These are phyloP conservation scores for Beauveria asiatica DNA, from an alignment of 2,329 filamentous ascomycete genomes.

Conservation along the genomic window DNA sequence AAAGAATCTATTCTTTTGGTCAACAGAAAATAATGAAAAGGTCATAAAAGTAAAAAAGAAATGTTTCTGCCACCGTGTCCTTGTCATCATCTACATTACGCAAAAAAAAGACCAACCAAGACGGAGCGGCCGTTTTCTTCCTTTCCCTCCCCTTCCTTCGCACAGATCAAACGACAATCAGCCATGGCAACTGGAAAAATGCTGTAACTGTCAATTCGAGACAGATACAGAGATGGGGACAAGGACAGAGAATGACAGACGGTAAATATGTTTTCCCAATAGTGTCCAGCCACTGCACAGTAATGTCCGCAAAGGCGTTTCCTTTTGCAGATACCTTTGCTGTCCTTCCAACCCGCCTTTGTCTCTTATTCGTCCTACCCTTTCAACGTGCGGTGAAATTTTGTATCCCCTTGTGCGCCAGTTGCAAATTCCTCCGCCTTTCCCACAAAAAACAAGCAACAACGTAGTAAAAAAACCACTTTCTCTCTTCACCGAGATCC, in stretches of 20 bases:
- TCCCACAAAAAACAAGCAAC: background rate
- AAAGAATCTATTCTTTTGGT: background rate
- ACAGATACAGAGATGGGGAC: background rate
- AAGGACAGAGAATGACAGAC: too few relatives aligned
- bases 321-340: too few relatives aligned
- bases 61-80: background rate
- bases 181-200: background rate
- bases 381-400: background rate
- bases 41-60: background rate
- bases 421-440: background rate
- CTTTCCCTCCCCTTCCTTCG: background rate
- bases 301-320: background rate
- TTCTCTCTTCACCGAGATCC: background rate
- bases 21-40: background rate
- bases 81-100: slow-evolving; percentile 1
- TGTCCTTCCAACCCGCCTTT: background rate
- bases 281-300: background rate
- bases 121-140: background rate
- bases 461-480: background rate
- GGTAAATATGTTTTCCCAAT: too few relatives aligned
- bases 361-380: too few relatives aligned
- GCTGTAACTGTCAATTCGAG: background rate
- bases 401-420: slow-evolving; percentile 5
- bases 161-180: background rate
- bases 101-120: background rate